Evolutionary conservation across 2,329 filamentous ascomycete species (phyloP), one percentile per base, ranked within the genome.

Genomic region (Verticillium tricorpus): DNA sequence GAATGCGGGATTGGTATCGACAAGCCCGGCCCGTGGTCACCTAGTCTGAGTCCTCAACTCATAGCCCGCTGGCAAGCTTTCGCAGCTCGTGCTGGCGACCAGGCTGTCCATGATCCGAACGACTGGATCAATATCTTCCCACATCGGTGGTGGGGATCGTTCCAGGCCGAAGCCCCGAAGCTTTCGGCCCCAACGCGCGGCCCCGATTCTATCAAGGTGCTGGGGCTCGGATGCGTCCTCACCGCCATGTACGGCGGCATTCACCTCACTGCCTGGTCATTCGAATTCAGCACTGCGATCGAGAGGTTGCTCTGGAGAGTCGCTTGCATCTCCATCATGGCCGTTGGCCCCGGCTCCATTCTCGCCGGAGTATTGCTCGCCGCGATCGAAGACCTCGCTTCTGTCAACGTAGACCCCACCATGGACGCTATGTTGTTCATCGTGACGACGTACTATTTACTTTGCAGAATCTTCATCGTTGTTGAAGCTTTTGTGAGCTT

Each of bases 221-320:
- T 6, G 5, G 28, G 28, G 28, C 15, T 40, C 14, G 37, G 37
- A 5, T 39, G 56, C 4, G 25, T 28, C 12, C 7, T 58, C 8
- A 19, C 56, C 12, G 19, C 39, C 3, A 7, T 58, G 6, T 58
- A 58, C 19, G 56, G 56, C 3, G 56, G 56, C 56, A 40, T 58
- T n/a, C 56, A 58, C 34, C 11, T 58, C 5, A 31, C n/a, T 12
- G 35, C 35, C 12, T 40, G 56, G 56, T 22, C 34, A n/a, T 45
- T 9, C 9, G 56, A 39, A 3, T 58, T 58, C 19, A 19, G 34
- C 8, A 39, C 56, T 19, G 11, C 9, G 3, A 22, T 25, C 9
- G 56, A 40, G 34, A 8, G 19, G 8, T 14, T 58, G 3, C 35
- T 58, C 8, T 58, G 56, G 35, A 19, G 56, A 12, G 35, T 40